A percentile compares a stretch with the other conserved stretches of the same genome.
phyloP scores from a whole-genome alignment of 2,329 filamentous ascomycete genomes.

The Penicillium olsonii region DNA sequence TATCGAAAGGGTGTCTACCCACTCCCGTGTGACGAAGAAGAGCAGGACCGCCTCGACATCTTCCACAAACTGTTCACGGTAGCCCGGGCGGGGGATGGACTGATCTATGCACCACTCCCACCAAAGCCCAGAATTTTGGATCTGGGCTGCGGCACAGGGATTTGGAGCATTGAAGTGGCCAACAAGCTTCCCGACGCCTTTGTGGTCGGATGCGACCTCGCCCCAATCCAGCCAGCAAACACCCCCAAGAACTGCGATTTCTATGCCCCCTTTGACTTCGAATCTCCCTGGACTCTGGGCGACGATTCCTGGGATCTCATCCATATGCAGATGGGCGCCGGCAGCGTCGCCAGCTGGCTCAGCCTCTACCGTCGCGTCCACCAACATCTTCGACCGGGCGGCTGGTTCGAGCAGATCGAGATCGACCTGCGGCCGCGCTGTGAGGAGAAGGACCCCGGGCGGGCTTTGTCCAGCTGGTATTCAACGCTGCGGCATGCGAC shows the following conservation, averaged over 20 bases:
- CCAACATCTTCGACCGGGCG: slow-evolving; percentile 72
- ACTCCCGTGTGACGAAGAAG: slow-evolving; percentile 75
- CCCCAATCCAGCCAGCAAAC: slow-evolving; percentile 64
- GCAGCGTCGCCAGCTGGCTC: slow-evolving; percentile 75
- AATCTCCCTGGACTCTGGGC: slow-evolving; percentile 70
- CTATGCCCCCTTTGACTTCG: slow-evolving; percentile 70
- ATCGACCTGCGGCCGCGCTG: slow-evolving; percentile 78
- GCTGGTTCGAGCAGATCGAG: slow-evolving; percentile 85
- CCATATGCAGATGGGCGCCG: slow-evolving; percentile 76
- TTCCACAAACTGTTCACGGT: slow-evolving; percentile 76
- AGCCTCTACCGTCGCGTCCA: slow-evolving; percentile 71
- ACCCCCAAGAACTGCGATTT: slow-evolving; percentile 72
- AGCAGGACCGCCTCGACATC: slow-evolving; percentile 77
- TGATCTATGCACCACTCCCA: slow-evolving; percentile 44
- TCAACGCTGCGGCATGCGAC: slow-evolving; percentile 68
- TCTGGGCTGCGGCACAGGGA: slow-evolving; percentile 83
- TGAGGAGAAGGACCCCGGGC: slow-evolving; percentile 51
- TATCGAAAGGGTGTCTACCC: slow-evolving; percentile 70
- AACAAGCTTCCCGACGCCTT: slow-evolving; percentile 63
- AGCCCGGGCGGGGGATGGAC: slow-evolving; percentile 54
- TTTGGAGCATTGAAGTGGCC: slow-evolving; percentile 87
- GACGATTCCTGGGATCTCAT: slow-evolving; percentile 78
- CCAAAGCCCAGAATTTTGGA: slow-evolving; percentile 57
- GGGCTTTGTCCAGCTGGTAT: slow-evolving; percentile 69
- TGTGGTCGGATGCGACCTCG: slow-evolving; percentile 63